Percentiles rank a stretch among this genome's conserved stretches.
These are phyloP conservation scores for Aquanectria penicillioides DNA, from an alignment of 2,329 filamentous ascomycete species.

Conservation along the genomic window DNA sequence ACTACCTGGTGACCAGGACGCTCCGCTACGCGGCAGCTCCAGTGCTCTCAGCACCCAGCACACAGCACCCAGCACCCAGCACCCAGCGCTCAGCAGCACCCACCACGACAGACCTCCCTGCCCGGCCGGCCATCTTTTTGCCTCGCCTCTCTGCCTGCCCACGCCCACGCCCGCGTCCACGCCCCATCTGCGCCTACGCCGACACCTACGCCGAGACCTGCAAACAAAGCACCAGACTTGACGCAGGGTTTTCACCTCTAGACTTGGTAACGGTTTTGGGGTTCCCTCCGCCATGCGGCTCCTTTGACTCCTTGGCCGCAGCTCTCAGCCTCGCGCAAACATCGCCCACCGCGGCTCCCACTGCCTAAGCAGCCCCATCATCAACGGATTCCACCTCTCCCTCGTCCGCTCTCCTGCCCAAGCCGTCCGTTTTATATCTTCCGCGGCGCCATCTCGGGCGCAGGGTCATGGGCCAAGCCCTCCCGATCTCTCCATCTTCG, in stretches of 20 bases:
- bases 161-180: no score
- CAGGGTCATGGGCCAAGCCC: constrained; percentile 30
- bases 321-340: constrained; percentile 38
- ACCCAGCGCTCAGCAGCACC: neutral
- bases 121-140: constrained; percentile 11
- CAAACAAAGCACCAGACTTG: constrained; percentile 11
- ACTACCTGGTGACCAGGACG: neutral
- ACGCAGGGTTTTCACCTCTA: constrained; percentile 17
- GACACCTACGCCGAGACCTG: constrained; percentile 1
- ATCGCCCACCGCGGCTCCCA: constrained; percentile 27
- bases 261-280: constrained; percentile 4
- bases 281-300: constrained; percentile 38
- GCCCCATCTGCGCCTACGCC: neutral
- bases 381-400: constrained; percentile 5
- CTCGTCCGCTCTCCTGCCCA: neutral
- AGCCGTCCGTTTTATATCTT: constrained; percentile 17
- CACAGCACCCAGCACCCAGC: neutral
- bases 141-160: constrained; percentile 20
- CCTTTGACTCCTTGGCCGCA: constrained; percentile 39
- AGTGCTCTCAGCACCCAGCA: no score
- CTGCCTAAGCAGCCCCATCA: constrained; percentile 28
- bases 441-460: constrained; percentile 31
- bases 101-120: neutral
- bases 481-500: constrained; percentile 37
- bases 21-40: neutral